Percentiles rank a stretch among this genome's conserved stretches.
Evolutionary conservation across 805 yeast species (phyloP).

Genomic region (Ogataea saltuana): DNA sequence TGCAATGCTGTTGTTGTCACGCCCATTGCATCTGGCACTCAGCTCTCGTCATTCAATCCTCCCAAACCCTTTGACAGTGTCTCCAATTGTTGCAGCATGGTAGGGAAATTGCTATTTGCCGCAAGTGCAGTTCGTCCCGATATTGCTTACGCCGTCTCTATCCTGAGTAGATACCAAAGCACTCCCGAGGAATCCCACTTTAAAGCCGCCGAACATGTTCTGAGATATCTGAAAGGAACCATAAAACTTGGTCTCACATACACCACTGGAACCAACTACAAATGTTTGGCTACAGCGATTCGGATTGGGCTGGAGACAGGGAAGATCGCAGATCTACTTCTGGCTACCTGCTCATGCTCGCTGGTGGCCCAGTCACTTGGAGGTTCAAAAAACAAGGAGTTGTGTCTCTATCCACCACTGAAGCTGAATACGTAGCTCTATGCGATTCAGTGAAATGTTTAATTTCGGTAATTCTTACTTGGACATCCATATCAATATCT

Average conservation of each 20-base stretch:
- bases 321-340: slow-evolving; percentile 15
- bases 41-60: background rate
- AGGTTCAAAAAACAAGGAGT: slow-evolving; percentile 21
- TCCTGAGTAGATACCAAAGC: slow-evolving; percentile 6
- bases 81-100: slow-evolving; percentile 17
- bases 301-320: slow-evolving; percentile 18
- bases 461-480: no score
- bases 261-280: background rate
- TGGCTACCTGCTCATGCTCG: slow-evolving; percentile 11
- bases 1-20: background rate
- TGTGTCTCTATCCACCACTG: no score
- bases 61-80: no score
- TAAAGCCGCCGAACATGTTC: slow-evolving; percentile 11
- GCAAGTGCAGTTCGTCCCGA: slow-evolving; percentile 10
- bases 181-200: slow-evolving; percentile 7
- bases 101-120: slow-evolving; percentile 14
- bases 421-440: no score
- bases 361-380: slow-evolving; percentile 21
- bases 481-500: no score
- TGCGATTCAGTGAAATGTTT: no score
- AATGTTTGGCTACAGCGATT: slow-evolving; percentile 17
- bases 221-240: slow-evolving; percentile 21
- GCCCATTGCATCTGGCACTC: background rate
- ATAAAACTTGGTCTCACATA: slow-evolving; percentile 1
- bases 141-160: slow-evolving; percentile 3